Base-by-base conservation (phyloP, 2,329 filamentous ascomycete genomes). In the Verticillium nonalfalfae region DNA sequence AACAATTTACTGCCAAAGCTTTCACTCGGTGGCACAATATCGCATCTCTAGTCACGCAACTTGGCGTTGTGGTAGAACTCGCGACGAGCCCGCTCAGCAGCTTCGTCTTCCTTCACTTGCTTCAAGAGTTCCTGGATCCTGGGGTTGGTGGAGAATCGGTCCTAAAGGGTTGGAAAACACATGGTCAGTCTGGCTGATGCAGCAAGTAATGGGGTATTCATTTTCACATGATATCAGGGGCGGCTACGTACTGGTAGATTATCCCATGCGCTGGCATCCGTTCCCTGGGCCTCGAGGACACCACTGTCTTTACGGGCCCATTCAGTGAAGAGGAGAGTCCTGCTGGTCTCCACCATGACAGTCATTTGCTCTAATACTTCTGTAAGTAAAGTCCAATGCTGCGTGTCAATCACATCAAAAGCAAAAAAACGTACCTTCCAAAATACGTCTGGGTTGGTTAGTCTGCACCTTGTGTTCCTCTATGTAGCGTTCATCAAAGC, bases 281-380 rank as follows among this genome's bases (percentile, higher is more conserved):
- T 58, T 10, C 56, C 56, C 15, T 18, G n/a, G 18, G 15, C 18
- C 3, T 52, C 7, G 61, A 80, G 78, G 63, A 79, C 78, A 61
- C 75, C 73, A 58, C 68, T 72, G 60, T 69, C 73, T 15, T 71
- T 73, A 69, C 71, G 75, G 1, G 83, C 83, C 76, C 79, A 86
- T 54, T 85, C 82, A 5, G 82, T 83, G 58, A 85, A 81, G 3
- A 81, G 83, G 18, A 85, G 82, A 69, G 83, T 81, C 18, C 45
- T 21, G 2, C 34, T 39, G 15, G 56, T 39, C 14, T 58, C 56
- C 10, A 58, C 34, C 56, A 58, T 58, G 56, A 58, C 15, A 2
- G 56, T 58, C 56, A 58, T 58, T 14, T 58, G 56, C 21, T 58
- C 56, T 58, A 13, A 1, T 7, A 10, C 7, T 31, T 4, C 26